Base-by-base conservation (phyloP, 2,329 filamentous ascomycete genomes). In the Pestalotiopsis sp. region DNA sequence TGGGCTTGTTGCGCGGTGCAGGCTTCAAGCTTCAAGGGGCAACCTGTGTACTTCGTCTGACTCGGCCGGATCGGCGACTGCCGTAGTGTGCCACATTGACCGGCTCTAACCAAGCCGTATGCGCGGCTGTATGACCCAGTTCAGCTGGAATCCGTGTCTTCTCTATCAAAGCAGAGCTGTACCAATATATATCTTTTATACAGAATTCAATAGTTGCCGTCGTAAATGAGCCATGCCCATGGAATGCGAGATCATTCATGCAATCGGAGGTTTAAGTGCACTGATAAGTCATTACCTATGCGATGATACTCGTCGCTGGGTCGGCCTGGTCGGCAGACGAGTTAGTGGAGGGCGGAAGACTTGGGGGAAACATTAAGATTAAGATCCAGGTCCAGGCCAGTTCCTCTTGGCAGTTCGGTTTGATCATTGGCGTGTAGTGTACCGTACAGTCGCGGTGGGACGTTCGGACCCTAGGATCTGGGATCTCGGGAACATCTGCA, bases 401-500 rank as follows among this genome's bases (percentile, higher is more conserved):
- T 52, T 52, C 45, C 11, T 20, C 45, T 52, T 52, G 45, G 45
- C 45, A 52, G 45, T n/a, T 52, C 45, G 45, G 45, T 36, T 36
- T 36, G 31, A 9, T 9, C 31, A 36, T 36, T 36, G 31, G 31
- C 31, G 31, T 36, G 31, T 36, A 36, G 31, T 36, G 45, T 20
- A 52, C 17, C n/a, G 9, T 52, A 52, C 45, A 52, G 45, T 52
- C 17, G 45, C 45, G 20, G 45, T 52, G 49, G 63, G 49, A 45
- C 23, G 23, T 20, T 49, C 49, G 31, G 49, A 65, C 63, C 63
- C 49, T 58, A 17, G 41, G 63, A 65, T 65, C 63, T 65, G n/a
- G 39, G 39, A 65, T 58, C 63, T 65, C 63, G 63, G 63, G 63
- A 65, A 57, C 25, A 65, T 64, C 61, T 62, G 63, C 27, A 65